phyloP scores from a whole-genome alignment of 306 rosid genomes.

The Acacia confusa region DNA sequence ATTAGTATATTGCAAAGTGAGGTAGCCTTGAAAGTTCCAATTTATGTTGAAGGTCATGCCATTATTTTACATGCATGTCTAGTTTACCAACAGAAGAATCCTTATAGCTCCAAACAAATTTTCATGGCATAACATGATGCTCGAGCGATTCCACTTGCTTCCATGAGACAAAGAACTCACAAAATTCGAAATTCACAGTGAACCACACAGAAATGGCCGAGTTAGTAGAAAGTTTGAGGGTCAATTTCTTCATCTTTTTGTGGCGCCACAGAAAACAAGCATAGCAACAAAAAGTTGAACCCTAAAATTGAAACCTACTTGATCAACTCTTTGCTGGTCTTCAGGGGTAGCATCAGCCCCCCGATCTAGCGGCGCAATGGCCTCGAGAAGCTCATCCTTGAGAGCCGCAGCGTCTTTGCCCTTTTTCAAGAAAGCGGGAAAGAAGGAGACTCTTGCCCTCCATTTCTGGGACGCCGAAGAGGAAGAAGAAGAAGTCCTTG shows the following conservation, averaged over 20 bases:
- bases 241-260: not conserved
- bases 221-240: not conserved
- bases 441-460: constrained; percentile 69
- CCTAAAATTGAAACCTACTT: constrained; percentile 39
- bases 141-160: not conserved
- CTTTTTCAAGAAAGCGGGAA: constrained; percentile 62
- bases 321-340: constrained; percentile 69
- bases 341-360: constrained; percentile 85
- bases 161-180: not conserved
- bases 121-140: not conserved
- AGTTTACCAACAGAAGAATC: not conserved
- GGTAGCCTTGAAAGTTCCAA: not conserved
- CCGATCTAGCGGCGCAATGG: constrained; percentile 74
- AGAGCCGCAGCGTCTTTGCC: constrained; percentile 57
- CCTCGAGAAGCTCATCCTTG: constrained; percentile 77
- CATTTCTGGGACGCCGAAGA: constrained; percentile 46
- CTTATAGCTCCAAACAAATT: not conserved
- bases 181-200: not conserved
- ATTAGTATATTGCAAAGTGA: not conserved
- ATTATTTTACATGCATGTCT: not conserved
- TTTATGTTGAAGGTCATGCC: not conserved
- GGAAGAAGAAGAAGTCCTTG: not conserved
- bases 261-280: not conserved
- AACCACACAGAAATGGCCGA: not conserved
- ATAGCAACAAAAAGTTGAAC: not conserved